Percentiles rank a stretch among this genome's conserved stretches.
Evolutionary conservation across 257 asterid species (phyloP).

Genomic region (Solanum verrucosum): DNA sequence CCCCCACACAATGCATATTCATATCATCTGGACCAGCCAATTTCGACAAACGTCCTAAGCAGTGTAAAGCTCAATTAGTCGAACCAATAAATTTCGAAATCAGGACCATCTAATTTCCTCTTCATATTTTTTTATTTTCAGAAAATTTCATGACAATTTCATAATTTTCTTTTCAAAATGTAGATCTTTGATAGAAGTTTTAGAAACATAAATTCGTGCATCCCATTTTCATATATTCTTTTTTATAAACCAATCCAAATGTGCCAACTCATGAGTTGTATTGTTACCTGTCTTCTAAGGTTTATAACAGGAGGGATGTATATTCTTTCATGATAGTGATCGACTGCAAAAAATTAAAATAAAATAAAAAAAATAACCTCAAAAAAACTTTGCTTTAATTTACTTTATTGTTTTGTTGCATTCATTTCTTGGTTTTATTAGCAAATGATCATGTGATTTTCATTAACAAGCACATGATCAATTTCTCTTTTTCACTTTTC

Average conservation of each 20-base stretch:
- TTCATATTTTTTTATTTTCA: background rate
- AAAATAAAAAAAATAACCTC: background rate
- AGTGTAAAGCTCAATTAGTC: background rate
- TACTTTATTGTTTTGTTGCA: slow-evolving; percentile 5
- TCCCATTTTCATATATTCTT: slow-evolving; percentile 31
- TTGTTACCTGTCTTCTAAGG: slow-evolving; percentile 27
- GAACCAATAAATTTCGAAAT: rapidly evolving
- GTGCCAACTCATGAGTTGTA: slow-evolving; percentile 23
- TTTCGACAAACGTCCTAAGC: background rate
- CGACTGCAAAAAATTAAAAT: slow-evolving; percentile 3
- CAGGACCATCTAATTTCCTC: background rate
- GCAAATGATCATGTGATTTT: slow-evolving; percentile 39
- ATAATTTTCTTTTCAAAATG: background rate
- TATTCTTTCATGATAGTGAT: slow-evolving; percentile 39
- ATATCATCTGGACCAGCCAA: background rate
- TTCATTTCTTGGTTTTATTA: slow-evolving; percentile 6
- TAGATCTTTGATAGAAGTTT: background rate
- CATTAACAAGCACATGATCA: slow-evolving; percentile 31
- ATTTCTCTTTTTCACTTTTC: slow-evolving; percentile 12
- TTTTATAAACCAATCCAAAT: slow-evolving; percentile 22
- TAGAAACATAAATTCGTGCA: slow-evolving; percentile 37
- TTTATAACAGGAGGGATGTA: slow-evolving; percentile 15
- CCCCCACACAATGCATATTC: background rate
- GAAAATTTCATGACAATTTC: background rate
- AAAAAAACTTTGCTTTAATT: slow-evolving; percentile 21